A percentile compares a stretch with the other conserved stretches of the same genome.
phyloP scores from a whole-genome alignment of 257 asterid species.

The Nicotiana paniculata region DNA sequence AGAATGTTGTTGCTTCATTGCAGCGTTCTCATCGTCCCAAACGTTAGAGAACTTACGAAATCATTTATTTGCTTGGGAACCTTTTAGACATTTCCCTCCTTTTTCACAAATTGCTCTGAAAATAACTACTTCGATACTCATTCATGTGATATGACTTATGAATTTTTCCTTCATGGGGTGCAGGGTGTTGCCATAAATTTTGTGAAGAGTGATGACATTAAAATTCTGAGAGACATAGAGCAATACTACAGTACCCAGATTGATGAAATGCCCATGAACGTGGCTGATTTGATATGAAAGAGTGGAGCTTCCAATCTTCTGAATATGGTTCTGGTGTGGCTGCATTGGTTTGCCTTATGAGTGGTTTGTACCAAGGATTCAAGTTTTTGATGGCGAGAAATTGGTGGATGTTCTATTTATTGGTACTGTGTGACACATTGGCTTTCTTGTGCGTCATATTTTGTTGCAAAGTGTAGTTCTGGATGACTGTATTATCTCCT shows the following conservation, averaged over 20 bases:
- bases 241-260: slow-evolving; percentile 95
- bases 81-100: not conserved
- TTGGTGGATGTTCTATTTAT: slow-evolving; percentile 1
- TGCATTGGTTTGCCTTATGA: not conserved
- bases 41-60: not conserved
- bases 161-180: slow-evolving; percentile 3
- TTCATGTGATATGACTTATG: not conserved
- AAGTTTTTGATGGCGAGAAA: not conserved
- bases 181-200: slow-evolving; percentile 99
- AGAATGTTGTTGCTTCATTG: not conserved
- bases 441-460: not conserved
- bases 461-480: not conserved
- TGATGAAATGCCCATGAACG: slow-evolving; percentile 99
- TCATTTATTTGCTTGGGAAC: not conserved
- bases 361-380: not conserved
- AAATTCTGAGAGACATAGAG: slow-evolving; percentile 86
- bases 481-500: not conserved
- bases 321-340: not conserved
- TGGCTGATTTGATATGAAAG: slow-evolving; percentile 67
- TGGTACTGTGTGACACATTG: not conserved
- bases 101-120: not conserved
- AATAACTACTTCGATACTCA: not conserved
- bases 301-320: not conserved
- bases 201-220: slow-evolving; percentile 89
- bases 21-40: not conserved